These are phyloP conservation scores for Jaminaea rosea DNA, from an alignment of 1,284 basidiomycete species.

Conservation along the genomic window DNA sequence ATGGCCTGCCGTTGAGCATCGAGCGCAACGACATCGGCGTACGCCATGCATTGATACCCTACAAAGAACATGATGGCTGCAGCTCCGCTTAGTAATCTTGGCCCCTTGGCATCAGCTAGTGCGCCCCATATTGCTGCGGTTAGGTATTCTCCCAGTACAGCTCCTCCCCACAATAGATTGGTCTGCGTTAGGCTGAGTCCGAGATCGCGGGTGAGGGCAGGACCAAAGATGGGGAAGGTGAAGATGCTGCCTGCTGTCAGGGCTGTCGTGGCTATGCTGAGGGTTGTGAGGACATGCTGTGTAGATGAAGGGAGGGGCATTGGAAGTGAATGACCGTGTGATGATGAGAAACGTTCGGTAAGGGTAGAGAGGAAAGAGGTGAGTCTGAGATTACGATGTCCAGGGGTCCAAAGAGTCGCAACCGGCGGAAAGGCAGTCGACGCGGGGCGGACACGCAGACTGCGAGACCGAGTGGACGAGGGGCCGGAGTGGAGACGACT, in stretches of 20 bases:
- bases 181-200: conserved; percentile 14
- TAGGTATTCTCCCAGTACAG: conserved; percentile 17
- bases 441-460: too few species aligned
- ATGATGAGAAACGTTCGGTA: too few species aligned
- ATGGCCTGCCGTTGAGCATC: background rate
- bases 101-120: conserved; percentile 12
- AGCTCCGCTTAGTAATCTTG: conserved; percentile 6
- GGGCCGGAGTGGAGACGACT: too few species aligned
- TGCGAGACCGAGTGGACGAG: too few species aligned
- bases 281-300: conserved; percentile 7
- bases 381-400: too few species aligned
- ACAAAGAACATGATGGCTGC: conserved; percentile 12
- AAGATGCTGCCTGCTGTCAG: conserved; percentile 13
- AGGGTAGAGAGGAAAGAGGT: too few species aligned
- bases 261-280: conserved; percentile 6
- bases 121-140: conserved; percentile 10
- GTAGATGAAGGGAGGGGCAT: too few species aligned
- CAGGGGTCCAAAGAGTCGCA: too few species aligned
- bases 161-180: conserved; percentile 13
- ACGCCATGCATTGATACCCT: conserved; percentile 17
- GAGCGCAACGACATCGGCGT: conserved; percentile 7
- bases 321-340: too few species aligned
- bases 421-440: too few species aligned
- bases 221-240: conserved; percentile 15
- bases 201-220: conserved; percentile 11